These are phyloP conservation scores for Cryphonectria parasitica DNA, from an alignment of 2,329 filamentous ascomycete genomes.

Conservation along the genomic window DNA sequence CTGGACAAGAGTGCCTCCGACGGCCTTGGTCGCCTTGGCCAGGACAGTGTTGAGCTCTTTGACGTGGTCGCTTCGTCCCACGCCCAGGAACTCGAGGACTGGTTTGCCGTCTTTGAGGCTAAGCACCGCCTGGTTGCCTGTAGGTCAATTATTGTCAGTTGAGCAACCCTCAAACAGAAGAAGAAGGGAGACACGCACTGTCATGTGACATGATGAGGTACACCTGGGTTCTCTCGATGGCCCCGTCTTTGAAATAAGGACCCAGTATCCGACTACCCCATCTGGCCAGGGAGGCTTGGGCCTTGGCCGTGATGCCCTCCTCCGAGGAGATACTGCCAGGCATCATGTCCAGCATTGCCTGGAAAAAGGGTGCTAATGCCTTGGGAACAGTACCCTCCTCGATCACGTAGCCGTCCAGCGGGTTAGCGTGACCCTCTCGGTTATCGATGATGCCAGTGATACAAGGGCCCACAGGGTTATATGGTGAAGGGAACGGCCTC, in stretches of 20 bases:
- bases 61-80: slow-evolving; percentile 59
- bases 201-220: slow-evolving; percentile 72
- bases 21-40: slow-evolving; percentile 56
- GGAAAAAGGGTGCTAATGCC: slow-evolving; percentile 59
- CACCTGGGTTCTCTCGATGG: slow-evolving; percentile 62
- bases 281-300: slow-evolving; percentile 52
- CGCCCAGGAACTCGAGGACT: slow-evolving; percentile 62
- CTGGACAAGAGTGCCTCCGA: slow-evolving; percentile 63
- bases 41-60: slow-evolving; percentile 56
- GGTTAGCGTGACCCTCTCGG: slow-evolving; percentile 54
- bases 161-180: too few species aligned
- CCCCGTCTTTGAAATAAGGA: slow-evolving; percentile 59
- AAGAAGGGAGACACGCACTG: slow-evolving; percentile 42
- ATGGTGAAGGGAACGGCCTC: slow-evolving; percentile 49
- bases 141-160: slow-evolving; percentile 25
- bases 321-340: slow-evolving; percentile 49
- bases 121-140: slow-evolving; percentile 62
- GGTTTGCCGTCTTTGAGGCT: slow-evolving; percentile 63
- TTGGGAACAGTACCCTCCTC: slow-evolving; percentile 66
- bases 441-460: slow-evolving; percentile 67
- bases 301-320: slow-evolving; percentile 44
- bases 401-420: slow-evolving; percentile 65
- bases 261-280: slow-evolving; percentile 60
- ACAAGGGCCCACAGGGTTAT: slow-evolving; percentile 62
- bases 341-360: slow-evolving; percentile 59